Evolutionary conservation across 2,329 filamentous ascomycete species (phyloP).

Genomic region (Colletotrichum camelliae): DNA sequence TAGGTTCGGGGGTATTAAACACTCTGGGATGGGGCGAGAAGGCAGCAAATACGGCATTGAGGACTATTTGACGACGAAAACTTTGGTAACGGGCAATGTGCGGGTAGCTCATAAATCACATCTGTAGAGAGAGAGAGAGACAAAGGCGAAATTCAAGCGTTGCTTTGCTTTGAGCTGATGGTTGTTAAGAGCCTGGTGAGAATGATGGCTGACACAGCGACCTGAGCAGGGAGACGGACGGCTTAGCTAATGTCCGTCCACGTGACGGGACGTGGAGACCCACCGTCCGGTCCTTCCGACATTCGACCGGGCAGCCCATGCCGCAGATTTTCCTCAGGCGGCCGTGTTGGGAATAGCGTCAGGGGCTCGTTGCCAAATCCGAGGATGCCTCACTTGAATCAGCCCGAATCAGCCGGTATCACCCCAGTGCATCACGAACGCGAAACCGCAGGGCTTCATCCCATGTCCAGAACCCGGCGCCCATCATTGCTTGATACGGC

Average conservation of each 20-base stretch:
- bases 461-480: background rate
- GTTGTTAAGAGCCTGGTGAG: background rate
- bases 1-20: slow-evolving; percentile 79
- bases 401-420: background rate
- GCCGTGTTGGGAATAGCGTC: background rate
- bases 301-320: background rate
- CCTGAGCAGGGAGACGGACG: background rate
- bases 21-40: slow-evolving; percentile 82
- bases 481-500: background rate
- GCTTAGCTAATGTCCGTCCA: background rate
- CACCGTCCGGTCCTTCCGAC: background rate
- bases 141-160: background rate
- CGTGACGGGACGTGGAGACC: background rate
- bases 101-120: background rate
- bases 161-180: background rate
- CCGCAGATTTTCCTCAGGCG: background rate
- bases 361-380: background rate
- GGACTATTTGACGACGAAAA: slow-evolving; percentile 80
- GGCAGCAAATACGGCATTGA: slow-evolving; percentile 78
- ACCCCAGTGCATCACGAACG: background rate
- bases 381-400: background rate
- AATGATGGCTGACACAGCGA: background rate
- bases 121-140: background rate
- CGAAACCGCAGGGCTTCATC: background rate
- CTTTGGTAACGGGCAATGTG: background rate